Base-by-base conservation (phyloP, 208 protist genomes). In the Acanthamoeba royreba region DNA sequence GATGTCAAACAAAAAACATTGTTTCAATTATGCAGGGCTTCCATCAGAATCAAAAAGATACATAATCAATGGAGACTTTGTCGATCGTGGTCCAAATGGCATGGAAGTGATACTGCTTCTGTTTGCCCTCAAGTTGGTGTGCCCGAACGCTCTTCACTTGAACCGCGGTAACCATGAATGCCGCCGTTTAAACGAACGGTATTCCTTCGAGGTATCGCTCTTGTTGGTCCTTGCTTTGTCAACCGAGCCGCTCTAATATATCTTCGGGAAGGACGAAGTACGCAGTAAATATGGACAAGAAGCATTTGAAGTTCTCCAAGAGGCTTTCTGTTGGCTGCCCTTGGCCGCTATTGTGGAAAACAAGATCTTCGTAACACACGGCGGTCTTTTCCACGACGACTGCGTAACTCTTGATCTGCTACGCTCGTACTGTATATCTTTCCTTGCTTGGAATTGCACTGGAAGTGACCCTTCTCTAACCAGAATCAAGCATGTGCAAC, bases 11-110 rank as follows among this genome's bases (percentile, higher is more conserved):
- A n/a, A n/a, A n/a, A n/a, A n/a, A n/a, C n/a, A n/a, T n/a, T n/a
- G n/a, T n/a, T n/a, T n/a, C n/a, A n/a, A 45, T 63, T 7, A 46
- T 58, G 52, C 52, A 58, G 52, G 28, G 45, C 19, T 31, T 22
- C 40, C 25, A 38, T 35, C 19, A 46, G 47, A 49, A 46, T 7
- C 25, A 13, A 58, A 25, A 25, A 45, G 31, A 19, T 94, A 92
- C 53, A 35, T 95, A 19, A 95, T 95, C 86, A 92, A 92, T 25
- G 94, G 94, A 7, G 94, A 95, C 85, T 95, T 95, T 66, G 79
- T 95, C 15, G 94, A 95, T 40, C 52, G 94, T n/a, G 94, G 94
- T 43, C 4, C 47, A 25, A 15, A 93, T 22, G 69, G 87, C 19
- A 19, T 96, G 28, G 94, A 95, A 49, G 46, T 95, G 31, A 40